These are phyloP conservation scores for Plasmodium berghei DNA, from an alignment of 169 alveolate genomes.

Conservation along the genomic window DNA sequence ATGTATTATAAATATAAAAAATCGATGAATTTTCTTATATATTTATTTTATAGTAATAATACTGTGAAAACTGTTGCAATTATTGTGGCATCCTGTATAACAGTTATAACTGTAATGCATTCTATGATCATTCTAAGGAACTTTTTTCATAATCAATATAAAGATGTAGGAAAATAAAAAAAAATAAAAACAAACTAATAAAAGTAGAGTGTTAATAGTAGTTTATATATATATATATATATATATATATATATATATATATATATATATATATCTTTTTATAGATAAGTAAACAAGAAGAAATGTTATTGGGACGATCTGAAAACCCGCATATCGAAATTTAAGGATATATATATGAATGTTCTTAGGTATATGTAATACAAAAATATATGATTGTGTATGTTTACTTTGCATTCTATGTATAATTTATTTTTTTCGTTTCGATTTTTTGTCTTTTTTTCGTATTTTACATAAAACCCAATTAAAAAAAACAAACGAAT, in stretches of 20 bases:
- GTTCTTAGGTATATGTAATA: no score
- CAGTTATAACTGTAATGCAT: slow-evolving; percentile 14
- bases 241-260: no score
- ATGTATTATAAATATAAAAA: background rate
- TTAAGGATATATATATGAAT: slow-evolving; percentile 16
- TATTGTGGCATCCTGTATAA: slow-evolving; percentile 54
- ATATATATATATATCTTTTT: background rate
- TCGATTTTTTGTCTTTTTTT: slow-evolving; percentile 19
- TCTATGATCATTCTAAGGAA: slow-evolving; percentile 35
- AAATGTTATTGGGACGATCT: slow-evolving; percentile 34
- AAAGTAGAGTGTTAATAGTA: background rate
- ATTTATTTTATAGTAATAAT: slow-evolving; percentile 31
- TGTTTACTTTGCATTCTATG: no score
- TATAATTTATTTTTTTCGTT: background rate
- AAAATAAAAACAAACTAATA: background rate
- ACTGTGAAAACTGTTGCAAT: slow-evolving; percentile 32
- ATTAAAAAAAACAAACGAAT: no score
- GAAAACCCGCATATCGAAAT: slow-evolving; percentile 74
- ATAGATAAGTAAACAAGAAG: slow-evolving; percentile 73
- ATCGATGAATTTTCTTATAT: background rate
- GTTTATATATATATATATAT: no score
- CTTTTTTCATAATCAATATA: slow-evolving; percentile 70
- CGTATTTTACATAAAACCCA: background rate
- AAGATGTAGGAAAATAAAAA: slow-evolving; percentile 25
- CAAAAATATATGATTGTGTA: no score